phyloP scores from a whole-genome alignment of 805 yeast species.

The Ogataea sp. region DNA sequence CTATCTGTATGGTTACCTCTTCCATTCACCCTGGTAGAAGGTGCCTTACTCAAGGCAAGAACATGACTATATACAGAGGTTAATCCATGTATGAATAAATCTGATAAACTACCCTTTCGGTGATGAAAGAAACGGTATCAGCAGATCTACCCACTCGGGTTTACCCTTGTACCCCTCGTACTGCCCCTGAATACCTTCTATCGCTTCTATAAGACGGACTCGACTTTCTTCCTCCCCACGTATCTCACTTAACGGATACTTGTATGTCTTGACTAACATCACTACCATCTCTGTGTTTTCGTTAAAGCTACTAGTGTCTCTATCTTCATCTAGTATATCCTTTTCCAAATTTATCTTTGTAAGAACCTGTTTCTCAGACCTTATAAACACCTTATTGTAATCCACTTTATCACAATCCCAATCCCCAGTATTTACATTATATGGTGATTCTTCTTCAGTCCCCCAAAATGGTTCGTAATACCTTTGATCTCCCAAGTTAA shows the following conservation, averaged over 20 bases:
- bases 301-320: too few species aligned
- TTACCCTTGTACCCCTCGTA: conserved; percentile 50
- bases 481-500: conserved; percentile 18
- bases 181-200: conserved; percentile 46
- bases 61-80: too few species aligned
- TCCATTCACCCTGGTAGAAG: background rate
- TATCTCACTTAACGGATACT: conserved; percentile 35
- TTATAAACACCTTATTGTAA: conserved; percentile 32
- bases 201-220: conserved; percentile 44
- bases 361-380: conserved; percentile 48
- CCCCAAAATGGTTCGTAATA: conserved; percentile 19
- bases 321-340: too few species aligned
- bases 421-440: conserved; percentile 17
- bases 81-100: background rate
- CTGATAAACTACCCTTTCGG: background rate
- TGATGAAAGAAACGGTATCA: conserved; percentile 15
- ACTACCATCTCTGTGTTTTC: conserved; percentile 29
- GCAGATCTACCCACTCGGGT: conserved; percentile 48
- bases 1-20: too few species aligned
- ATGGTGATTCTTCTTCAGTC: conserved; percentile 9
- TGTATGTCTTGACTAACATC: conserved; percentile 43
- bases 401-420: conserved; percentile 23
- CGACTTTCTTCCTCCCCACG: conserved; percentile 26
- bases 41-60: too few species aligned
- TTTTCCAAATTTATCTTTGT: conserved; percentile 28